Evolutionary conservation across 108 stramenopile species (phyloP).

Genomic region (Seminavis robusta): DNA sequence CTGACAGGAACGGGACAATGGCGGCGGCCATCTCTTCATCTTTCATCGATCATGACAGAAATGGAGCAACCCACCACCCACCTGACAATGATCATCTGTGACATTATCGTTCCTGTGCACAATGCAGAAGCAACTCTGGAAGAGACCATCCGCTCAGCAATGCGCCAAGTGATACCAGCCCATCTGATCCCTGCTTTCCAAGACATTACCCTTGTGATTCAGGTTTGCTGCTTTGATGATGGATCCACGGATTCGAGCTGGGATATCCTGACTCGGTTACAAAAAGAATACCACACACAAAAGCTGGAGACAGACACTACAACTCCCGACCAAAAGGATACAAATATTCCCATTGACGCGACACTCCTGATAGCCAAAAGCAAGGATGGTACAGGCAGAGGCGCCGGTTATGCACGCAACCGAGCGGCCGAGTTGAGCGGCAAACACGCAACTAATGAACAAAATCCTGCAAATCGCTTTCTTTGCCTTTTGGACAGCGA

Average conservation of each 20-base stretch:
- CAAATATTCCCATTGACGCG: conserved; percentile 8
- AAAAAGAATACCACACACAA: conserved; percentile 12
- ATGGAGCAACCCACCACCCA: too few species aligned
- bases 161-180: conserved; percentile 57
- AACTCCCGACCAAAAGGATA: background rate
- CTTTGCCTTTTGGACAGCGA: conserved; percentile 80
- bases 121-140: conserved; percentile 69
- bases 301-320: background rate
- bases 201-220: conserved; percentile 34
- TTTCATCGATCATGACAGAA: background rate
- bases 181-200: conserved; percentile 15
- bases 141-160: conserved; percentile 63
- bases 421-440: conserved; percentile 55
- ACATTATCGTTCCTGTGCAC: conserved; percentile 80
- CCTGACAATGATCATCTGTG: conserved; percentile 38
- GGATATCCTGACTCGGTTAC: conserved; percentile 28
- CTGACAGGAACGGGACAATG: background rate
- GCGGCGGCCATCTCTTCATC: background rate
- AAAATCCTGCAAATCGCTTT: conserved; percentile 16
- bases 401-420: conserved; percentile 84
- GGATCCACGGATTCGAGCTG: conserved; percentile 68
- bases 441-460: background rate
- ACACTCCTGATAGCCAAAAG: conserved; percentile 28
- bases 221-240: conserved; percentile 80
- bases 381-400: conserved; percentile 33